phyloP scores from a whole-genome alignment of 1,284 basidiomycete genomes.

The Leccinum pseudoinsigne region DNA sequence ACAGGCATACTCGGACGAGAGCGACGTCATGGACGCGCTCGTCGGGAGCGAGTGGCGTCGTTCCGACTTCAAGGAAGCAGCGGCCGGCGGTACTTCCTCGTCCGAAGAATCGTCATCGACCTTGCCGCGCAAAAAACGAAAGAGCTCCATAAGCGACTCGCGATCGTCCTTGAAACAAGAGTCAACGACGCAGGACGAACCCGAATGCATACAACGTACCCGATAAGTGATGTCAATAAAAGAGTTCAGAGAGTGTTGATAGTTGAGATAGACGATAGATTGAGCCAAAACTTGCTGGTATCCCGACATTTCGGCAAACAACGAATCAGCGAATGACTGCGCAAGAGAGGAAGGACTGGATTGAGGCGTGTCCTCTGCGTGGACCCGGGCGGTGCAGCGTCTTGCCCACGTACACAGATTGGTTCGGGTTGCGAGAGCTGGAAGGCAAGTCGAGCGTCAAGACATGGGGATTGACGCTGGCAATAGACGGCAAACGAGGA shows the following conservation, averaged over 20 bases:
- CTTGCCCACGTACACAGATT: slow-evolving; percentile 48
- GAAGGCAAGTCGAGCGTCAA: slow-evolving; percentile 25
- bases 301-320: slow-evolving; percentile 13
- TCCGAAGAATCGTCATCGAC: slow-evolving; percentile 20
- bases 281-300: slow-evolving; percentile 22
- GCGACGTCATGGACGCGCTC: slow-evolving; percentile 58
- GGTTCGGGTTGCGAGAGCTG: slow-evolving; percentile 44
- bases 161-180: slow-evolving; percentile 58
- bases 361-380: slow-evolving; percentile 21
- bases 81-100: slow-evolving; percentile 22
- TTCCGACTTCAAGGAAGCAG: slow-evolving; percentile 48
- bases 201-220: slow-evolving; percentile 43
- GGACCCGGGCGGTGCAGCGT: slow-evolving; percentile 44
- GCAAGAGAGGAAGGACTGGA: slow-evolving; percentile 25
- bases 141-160: slow-evolving; percentile 69
- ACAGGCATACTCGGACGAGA: slow-evolving; percentile 48
- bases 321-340: slow-evolving; percentile 21
- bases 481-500: slow-evolving; percentile 25
- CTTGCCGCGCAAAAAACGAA: slow-evolving; percentile 59
- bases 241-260: slow-evolving; percentile 75
- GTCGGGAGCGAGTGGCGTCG: slow-evolving; percentile 71
- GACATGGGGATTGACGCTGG: slow-evolving; percentile 17
- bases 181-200: slow-evolving; percentile 6
- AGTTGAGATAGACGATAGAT: slow-evolving; percentile 67
- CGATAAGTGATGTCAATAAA: slow-evolving; percentile 73